Base-by-base conservation (phyloP, 441 rosid species). In the Gossypium gossypioides region DNA sequence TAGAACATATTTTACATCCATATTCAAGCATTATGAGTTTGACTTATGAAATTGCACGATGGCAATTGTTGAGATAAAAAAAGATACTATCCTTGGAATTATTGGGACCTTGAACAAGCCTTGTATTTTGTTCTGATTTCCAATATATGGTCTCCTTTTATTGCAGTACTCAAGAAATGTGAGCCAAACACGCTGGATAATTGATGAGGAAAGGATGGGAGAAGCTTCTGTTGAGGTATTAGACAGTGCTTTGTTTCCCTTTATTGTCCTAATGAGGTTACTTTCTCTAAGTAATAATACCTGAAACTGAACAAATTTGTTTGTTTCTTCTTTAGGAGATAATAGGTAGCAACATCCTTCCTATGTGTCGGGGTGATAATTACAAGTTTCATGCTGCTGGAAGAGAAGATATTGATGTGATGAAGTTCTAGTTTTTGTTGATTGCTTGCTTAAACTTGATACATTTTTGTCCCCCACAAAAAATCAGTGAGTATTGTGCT, bases 321-420 rank as follows among this genome's bases (percentile, higher is more conserved):
- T 29, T 59, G 67, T 50, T 55, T 64, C 27, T 10, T 73, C 3
- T 59, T 44, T 73, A 94, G 99, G 99, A 94, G 83, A 81, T 92
- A 72, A 86, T 94, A 68, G 93, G 97, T 75, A 84, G 87, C 82
- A 83, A 78, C 72, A 85, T 91, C 75, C 91, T 89, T 84, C 97
- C 92, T 52, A 73, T 78, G 51, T 94, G 91, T 83, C 80, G 57
- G 58, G 97, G 97, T 74, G 96, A 92, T 74, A 80, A 78, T 56
- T 91, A 87, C 89, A 94, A 91, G 86, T 94, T 94, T 73, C 99
- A 94, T 84, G 99, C 99, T 78, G 97, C 99, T 78, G 97, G 99
- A 37, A 89, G 99, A 90, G 99, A 94, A 85, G 99, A 94, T 79
- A 94, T 94, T 52, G 97, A 94, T 84, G 99, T 92, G 83, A 77